Base-by-base conservation (phyloP, 1,284 basidiomycete genomes). In the Hortiboletus rubellus region DNA sequence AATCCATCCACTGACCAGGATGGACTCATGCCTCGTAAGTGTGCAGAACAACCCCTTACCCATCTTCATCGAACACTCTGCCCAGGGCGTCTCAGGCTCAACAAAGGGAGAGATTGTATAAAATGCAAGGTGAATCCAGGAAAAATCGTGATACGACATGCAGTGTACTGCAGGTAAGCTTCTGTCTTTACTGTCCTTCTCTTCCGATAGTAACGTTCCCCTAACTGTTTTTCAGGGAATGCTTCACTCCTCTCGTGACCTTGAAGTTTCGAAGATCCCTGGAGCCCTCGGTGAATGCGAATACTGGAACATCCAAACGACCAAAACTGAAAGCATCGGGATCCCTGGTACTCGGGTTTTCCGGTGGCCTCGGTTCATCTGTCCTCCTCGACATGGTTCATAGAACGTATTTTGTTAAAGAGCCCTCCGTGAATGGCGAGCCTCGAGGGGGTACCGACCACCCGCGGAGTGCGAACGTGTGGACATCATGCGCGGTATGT, bases 81-180 rank as follows among this genome's bases (percentile, higher is more conserved):
- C 24, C 12, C 55, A 91, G 87, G 80, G 48, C 82, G 83, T 36
- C 72, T 74, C 54, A 89, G 81, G 66, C 86, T 84, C 64, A 87
- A 87, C 68, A 85, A 81, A 69, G 79, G 82, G 4, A 85, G 77
- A 59, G 68, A 70, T 18, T 92, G 90, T 63, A 78, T 90, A 18
- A 87, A 85, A 63, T 92, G 90, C 72, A 91, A 89, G 69, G 74
- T 72, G 30, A 79, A 78, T 24, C 61, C 59, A 17, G 90, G 88
- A 36, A 88, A 84, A 52, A 74, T 92, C 40, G 84, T 91, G 43
- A 83, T 92, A 57, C 80, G 89, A 44, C 88, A 92, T 68, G 84
- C 87, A 27, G 86, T 90, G 17, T 92, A 92, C 68, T 92, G 90
- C 87, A 91, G 85, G 89, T 90, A 68, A 66, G 84, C 54, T 54